Conservation (phyloP, 2,329 filamentous ascomycete species). For the Pseudogymnoascus sp. region DNA sequence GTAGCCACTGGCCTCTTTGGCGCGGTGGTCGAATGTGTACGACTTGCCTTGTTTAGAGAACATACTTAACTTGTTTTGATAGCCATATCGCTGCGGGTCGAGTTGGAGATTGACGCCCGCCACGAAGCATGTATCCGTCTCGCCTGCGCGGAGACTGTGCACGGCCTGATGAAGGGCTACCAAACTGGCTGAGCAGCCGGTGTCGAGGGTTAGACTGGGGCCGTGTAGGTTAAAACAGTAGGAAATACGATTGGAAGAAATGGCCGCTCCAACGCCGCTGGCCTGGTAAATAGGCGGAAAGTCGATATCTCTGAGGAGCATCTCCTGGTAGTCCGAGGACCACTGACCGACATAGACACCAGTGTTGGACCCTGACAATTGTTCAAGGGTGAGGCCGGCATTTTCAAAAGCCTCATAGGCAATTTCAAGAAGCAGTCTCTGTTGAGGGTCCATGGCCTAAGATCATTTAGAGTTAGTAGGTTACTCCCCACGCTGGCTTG, state of each 20-base stretch:
- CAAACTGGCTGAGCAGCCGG: constrained; percentile 34
- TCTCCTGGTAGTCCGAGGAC: neutral
- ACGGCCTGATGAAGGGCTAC: constrained; percentile 46
- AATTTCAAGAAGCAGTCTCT: constrained; percentile 23
- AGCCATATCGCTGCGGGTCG: neutral
- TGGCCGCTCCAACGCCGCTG: neutral
- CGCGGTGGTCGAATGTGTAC: neutral
- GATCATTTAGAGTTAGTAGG: neutral
- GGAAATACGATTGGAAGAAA: constrained; percentile 19
- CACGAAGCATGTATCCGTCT: constrained; percentile 12
- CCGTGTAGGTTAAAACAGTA: constrained; percentile 20
- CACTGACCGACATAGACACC: neutral
- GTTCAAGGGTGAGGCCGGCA: constrained; percentile 15
- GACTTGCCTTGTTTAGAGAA: neutral
- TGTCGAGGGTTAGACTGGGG: constrained; percentile 16
- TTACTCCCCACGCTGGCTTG: neutral
- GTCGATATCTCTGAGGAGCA: constrained; percentile 19
- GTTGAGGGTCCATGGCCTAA: constrained; percentile 28
- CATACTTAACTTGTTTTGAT: neutral
- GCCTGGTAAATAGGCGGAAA: constrained; percentile 16
- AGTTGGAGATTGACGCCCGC: neutral
- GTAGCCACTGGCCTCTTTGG: constrained; percentile 35
- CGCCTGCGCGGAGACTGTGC: constrained; percentile 26
- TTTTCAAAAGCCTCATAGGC: constrained; percentile 26
- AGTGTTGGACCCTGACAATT: constrained; percentile 11